Evolutionary conservation across 441 rosid genomes (phyloP).

Genomic region (Breynia disticha): DNA sequence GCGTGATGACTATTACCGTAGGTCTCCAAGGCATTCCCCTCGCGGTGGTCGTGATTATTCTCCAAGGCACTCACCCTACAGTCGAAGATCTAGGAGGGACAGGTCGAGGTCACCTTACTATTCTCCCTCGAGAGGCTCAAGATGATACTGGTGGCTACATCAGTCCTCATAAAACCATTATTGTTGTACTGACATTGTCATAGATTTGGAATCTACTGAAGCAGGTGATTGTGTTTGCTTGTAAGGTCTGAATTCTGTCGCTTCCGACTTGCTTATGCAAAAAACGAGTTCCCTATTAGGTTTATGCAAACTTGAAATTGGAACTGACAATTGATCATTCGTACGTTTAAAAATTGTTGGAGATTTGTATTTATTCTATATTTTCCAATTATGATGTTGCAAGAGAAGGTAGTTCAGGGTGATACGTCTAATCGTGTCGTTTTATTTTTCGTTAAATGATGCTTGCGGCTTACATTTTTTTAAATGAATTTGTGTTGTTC

Average conservation of each 20-base stretch:
- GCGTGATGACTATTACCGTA: slow-evolving; percentile 41
- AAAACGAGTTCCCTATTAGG: too few relatives aligned
- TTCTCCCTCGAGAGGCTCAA: slow-evolving; percentile 32
- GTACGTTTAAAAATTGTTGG: too few relatives aligned
- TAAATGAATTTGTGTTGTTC: too few relatives aligned
- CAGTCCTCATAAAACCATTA: slow-evolving; percentile 1
- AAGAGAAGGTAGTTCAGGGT: too few relatives aligned
- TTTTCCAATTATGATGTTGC: too few relatives aligned
- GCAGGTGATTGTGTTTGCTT: slow-evolving; percentile 2
- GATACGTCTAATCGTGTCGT: too few relatives aligned
- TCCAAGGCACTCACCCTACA: slow-evolving; percentile 54
- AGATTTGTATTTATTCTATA: too few relatives aligned
- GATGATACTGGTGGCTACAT: slow-evolving; percentile 27
- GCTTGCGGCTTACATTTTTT: too few relatives aligned
- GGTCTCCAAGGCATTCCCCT: slow-evolving; percentile 76
- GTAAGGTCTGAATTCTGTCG: slow-evolving; percentile 1
- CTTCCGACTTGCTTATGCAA: neutral
- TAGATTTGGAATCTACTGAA: slow-evolving; percentile 5
- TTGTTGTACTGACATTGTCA: slow-evolving; percentile 12
- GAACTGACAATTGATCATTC: too few relatives aligned
- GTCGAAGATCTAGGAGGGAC: slow-evolving; percentile 75
- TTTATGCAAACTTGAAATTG: too few relatives aligned
- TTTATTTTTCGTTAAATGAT: too few relatives aligned
- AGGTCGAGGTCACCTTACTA: slow-evolving; percentile 54
- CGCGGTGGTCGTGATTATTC: slow-evolving; percentile 64